Evolutionary conservation across 2,329 filamentous ascomycete species (phyloP), one percentile per base, ranked within the genome.

Genomic region (Pseudogymnoascus sp.): DNA sequence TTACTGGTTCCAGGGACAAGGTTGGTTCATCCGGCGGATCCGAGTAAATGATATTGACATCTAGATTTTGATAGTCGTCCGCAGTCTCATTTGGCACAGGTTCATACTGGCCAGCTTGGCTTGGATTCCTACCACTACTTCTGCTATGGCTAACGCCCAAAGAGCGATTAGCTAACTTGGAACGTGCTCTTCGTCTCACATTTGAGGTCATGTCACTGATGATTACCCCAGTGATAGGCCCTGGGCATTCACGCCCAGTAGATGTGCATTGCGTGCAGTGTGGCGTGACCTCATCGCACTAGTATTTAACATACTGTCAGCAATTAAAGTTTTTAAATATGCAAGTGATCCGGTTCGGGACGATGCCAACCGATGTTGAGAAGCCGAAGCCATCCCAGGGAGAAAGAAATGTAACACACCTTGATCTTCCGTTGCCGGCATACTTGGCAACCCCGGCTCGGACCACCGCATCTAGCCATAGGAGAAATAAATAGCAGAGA

Each of bases 341-440:
- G 40, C 26, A 40, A 28, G 14, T 28, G 22, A 11, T 35, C 59
- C 11, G 19, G 40, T 10, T 61, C 35, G 46, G 60, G 11, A 24
- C 10, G 4, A 22, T 28, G 12, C 11, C 14, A 61, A 2, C 33
- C 28, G 12, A 24, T 2, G 12, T 11, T 14, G 16, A 28, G 28
- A 38, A 16, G 6, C 26, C 14, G 26, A 50, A 33, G 16, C 11
- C 28, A 28, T n/a, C 19, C 1, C 2, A 61, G 10, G 33, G 33
- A 50, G 4, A 31, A 16, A 2, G 2, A 28, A 28, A 2, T 11
- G 26, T 19, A 3, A 24, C 60, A 33, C 14, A 61, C 60, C 38
- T 61, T 61, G 24, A 61, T 61, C 24, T 33, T 43, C 6, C 60
- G 60, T 33, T 61, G 14, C 19, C 60, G 60, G 31, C 60, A 61